Conservation (phyloP, 805 yeast species). For the Monosporozyma yasuniensis region DNA sequence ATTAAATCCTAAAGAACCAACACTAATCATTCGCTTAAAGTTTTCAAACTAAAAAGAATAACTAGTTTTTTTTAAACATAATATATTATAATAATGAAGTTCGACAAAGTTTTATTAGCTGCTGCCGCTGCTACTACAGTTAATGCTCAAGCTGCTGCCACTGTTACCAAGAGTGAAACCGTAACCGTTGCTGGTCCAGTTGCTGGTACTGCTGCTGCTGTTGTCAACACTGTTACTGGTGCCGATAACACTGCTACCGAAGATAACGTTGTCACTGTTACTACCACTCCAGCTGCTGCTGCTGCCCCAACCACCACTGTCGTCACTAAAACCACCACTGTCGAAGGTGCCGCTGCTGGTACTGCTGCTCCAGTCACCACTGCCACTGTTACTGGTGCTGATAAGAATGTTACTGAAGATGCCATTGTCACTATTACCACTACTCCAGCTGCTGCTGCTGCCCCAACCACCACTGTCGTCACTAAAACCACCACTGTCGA, state of each 20-base stretch:
- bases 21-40: too few relatives aligned
- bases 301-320: slow-evolving; percentile 53
- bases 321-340: slow-evolving; percentile 56
- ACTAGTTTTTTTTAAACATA: too few relatives aligned
- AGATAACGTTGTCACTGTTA: too few relatives aligned
- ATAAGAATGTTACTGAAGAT: too few relatives aligned
- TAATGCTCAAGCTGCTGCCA: neutral
- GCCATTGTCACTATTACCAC: slow-evolving; percentile 1
- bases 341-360: slow-evolving; percentile 59
- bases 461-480: neutral
- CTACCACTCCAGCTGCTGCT: neutral
- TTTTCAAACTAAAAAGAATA: too few relatives aligned
- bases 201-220: slow-evolving; percentile 2
- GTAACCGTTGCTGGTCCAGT: neutral
- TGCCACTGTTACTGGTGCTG: slow-evolving; percentile 48
- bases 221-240: slow-evolving; percentile 6
- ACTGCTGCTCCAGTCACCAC: slow-evolving; percentile 64
- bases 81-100: neutral
- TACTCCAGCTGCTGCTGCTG: neutral
- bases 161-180: neutral
- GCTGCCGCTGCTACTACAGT: slow-evolving; percentile 1
- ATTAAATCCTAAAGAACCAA: too few relatives aligned
- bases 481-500: neutral
- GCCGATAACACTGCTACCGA: neutral
- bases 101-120: neutral